These are phyloP conservation scores for Bacterosira constricta DNA, from an alignment of 108 stramenopile genomes.

Conservation along the genomic window DNA sequence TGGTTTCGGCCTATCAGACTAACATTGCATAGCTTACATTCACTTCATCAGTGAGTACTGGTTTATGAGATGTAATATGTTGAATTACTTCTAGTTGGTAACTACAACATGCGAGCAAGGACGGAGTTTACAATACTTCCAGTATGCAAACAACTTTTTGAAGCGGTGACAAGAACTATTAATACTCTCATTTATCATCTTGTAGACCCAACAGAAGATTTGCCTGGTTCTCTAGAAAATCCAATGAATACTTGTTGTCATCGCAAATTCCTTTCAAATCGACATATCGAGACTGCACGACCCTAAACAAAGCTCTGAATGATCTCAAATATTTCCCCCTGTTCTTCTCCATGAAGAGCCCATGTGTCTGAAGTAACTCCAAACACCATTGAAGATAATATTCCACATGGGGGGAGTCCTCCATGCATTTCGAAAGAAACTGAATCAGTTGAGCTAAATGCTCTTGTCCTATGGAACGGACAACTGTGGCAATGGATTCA, in stretches of 20 bases:
- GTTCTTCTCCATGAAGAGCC: slow-evolving; percentile 81
- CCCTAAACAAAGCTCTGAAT: slow-evolving; percentile 76
- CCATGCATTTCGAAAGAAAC: slow-evolving; percentile 76
- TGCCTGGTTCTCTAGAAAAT: slow-evolving; percentile 78
- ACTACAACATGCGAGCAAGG: too few species aligned
- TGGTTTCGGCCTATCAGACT: too few species aligned
- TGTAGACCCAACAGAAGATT: slow-evolving; percentile 35
- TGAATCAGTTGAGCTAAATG: slow-evolving; percentile 81
- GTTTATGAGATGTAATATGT: too few species aligned
- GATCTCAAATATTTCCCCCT: slow-evolving; percentile 79
- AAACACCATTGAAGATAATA: slow-evolving; percentile 88
- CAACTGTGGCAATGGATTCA: slow-evolving; percentile 75
- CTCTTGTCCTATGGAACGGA: slow-evolving; percentile 65
- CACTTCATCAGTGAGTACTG: too few species aligned
- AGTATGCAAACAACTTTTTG: neutral
- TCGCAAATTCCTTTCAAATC: slow-evolving; percentile 80
- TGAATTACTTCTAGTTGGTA: too few species aligned
- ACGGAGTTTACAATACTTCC: neutral
- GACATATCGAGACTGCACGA: slow-evolving; percentile 70
- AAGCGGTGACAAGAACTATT: neutral
- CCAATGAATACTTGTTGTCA: slow-evolving; percentile 79
- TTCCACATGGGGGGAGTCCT: slow-evolving; percentile 85
- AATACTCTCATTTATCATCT: neutral
- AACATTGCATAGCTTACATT: too few species aligned
- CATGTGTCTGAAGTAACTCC: slow-evolving; percentile 77